Evolutionary conservation across 225 moss, liverwort and hornwort species (phyloP).

Genomic region (Thuidium tamariscinum): DNA sequence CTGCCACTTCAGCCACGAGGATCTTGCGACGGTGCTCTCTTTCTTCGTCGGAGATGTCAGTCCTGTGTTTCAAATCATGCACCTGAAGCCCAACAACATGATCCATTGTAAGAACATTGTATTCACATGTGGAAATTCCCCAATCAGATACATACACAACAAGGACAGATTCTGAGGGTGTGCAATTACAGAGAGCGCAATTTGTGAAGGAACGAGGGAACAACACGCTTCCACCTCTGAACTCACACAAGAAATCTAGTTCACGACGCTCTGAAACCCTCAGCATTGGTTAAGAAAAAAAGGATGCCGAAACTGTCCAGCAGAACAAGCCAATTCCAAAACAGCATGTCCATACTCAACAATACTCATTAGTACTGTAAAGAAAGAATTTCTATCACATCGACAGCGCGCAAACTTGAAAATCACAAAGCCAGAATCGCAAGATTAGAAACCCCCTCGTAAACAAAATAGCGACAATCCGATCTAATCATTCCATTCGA

Average conservation of each 20-base stretch:
- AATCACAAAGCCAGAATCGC: neutral
- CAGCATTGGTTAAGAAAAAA: neutral
- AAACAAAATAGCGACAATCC: neutral
- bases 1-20: conserved; percentile 36
- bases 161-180: neutral
- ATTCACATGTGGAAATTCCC: neutral
- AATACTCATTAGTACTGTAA: too few species aligned
- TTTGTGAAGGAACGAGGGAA: neutral
- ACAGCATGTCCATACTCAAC: neutral
- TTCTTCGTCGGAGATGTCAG: conserved; percentile 37
- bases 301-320: neutral
- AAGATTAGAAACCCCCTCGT: neutral
- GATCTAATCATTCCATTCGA: neutral
- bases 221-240: neutral
- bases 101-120: neutral
- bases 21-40: conserved; percentile 30
- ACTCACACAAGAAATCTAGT: neutral
- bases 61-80: conserved; percentile 29
- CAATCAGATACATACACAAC: neutral
- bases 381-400: neutral
- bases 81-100: neutral
- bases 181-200: neutral
- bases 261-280: neutral
- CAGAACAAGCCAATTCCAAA: neutral
- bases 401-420: neutral